Conservation (phyloP, 805 yeast genomes). For the Yamadazyma laniorum region DNA sequence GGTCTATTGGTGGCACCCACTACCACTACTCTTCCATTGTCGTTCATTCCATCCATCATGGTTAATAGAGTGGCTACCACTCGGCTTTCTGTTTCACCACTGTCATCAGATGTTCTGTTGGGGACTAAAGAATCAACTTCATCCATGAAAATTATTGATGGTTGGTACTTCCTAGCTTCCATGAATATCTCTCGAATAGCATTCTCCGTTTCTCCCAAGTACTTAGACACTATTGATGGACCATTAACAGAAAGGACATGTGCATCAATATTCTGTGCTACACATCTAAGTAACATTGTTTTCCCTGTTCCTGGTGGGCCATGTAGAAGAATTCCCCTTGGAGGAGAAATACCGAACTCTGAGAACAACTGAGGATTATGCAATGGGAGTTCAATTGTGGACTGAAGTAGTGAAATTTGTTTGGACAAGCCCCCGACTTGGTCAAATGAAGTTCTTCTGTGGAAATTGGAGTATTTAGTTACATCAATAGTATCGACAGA, state of each 20-base stretch:
- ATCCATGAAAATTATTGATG: slow-evolving; percentile 84
- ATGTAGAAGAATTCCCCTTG: slow-evolving; percentile 87
- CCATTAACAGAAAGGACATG: slow-evolving; percentile 87
- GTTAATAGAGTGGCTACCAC: slow-evolving; percentile 87
- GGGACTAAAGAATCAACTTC: slow-evolving; percentile 94
- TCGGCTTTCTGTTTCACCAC: slow-evolving; percentile 87
- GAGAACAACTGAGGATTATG: slow-evolving; percentile 72
- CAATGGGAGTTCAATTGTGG: slow-evolving; percentile 77
- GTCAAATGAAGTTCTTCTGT: slow-evolving; percentile 44
- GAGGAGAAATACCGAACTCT: slow-evolving; percentile 87
- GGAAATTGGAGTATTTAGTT: slow-evolving; percentile 42
- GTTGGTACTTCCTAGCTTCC: slow-evolving; percentile 85
- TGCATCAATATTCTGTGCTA: slow-evolving; percentile 75
- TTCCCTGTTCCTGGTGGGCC: slow-evolving; percentile 99
- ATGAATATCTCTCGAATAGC: slow-evolving; percentile 76
- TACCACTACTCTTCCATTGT: slow-evolving; percentile 61
- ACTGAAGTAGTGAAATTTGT: slow-evolving; percentile 59
- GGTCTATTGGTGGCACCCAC: slow-evolving; percentile 77
- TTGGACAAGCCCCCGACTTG: slow-evolving; percentile 75
- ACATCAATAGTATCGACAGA: slow-evolving; percentile 5
- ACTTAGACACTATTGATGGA: slow-evolving; percentile 88
- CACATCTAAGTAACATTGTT: slow-evolving; percentile 79
- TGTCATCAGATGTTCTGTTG: slow-evolving; percentile 74
- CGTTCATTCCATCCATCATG: slow-evolving; percentile 75
- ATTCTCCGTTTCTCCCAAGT: slow-evolving; percentile 90